phyloP scores from a whole-genome alignment of 306 rosid species.

The Trifolium fragiferum region DNA sequence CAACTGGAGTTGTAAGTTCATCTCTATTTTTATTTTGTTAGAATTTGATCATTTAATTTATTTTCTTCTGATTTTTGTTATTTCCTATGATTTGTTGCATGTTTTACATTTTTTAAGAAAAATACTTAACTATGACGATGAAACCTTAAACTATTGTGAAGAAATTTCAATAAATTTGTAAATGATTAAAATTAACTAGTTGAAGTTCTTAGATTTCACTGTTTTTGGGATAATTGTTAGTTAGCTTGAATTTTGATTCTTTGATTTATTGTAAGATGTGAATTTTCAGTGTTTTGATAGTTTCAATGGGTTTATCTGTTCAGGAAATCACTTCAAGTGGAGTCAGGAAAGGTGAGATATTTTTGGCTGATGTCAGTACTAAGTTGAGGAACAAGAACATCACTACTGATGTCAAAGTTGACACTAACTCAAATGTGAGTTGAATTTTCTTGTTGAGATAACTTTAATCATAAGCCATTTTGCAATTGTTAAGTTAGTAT shows the following conservation, averaged over 20 bases:
- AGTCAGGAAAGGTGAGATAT: constrained; percentile 72
- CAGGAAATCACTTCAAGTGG: constrained; percentile 90
- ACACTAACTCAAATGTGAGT: constrained; percentile 84
- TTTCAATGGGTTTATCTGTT: constrained; percentile 19
- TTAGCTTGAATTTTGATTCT: constrained; percentile 19
- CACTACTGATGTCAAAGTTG: constrained; percentile 91
- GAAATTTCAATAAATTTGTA: background rate
- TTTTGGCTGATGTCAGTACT: constrained; percentile 77
- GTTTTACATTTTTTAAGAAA: background rate
- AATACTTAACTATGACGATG: background rate
- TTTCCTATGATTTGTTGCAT: constrained; percentile 9
- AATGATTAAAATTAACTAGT: background rate
- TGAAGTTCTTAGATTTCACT: background rate
- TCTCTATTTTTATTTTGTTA: background rate
- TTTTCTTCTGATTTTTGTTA: background rate
- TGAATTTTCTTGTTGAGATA: background rate
- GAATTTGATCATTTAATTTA: background rate
- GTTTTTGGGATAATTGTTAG: background rate
- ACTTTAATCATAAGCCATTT: background rate
- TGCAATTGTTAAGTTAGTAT: background rate
- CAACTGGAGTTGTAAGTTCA: constrained; percentile 72
- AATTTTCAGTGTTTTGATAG: constrained; percentile 6
- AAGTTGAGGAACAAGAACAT: constrained; percentile 92
- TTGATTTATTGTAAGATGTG: background rate
- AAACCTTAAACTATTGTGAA: background rate